Conservation (phyloP, 495 filamentous ascomycete species). For the Penicillium subrubescens region DNA sequence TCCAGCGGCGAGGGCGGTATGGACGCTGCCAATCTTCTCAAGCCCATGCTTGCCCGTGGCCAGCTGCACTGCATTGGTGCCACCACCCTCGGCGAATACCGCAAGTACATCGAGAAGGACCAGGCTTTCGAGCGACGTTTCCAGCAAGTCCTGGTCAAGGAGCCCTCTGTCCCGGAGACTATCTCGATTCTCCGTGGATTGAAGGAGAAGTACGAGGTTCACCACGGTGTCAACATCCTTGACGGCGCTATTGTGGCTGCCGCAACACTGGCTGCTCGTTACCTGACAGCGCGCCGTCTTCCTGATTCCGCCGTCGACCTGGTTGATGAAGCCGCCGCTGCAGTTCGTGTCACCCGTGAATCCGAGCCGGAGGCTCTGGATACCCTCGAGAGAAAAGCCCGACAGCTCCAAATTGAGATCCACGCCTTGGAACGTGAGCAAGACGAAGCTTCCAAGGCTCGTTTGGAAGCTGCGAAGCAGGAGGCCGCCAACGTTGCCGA, state of each 20-base stretch:
- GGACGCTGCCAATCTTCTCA: constrained; percentile 96
- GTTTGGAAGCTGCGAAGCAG: constrained; percentile 78
- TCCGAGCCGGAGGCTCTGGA: constrained; percentile 95
- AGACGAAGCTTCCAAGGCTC: constrained; percentile 84
- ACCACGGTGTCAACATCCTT: constrained; percentile 94
- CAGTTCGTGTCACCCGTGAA: constrained; percentile 90
- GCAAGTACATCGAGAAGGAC: constrained; percentile 99
- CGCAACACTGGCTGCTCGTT: constrained; percentile 85
- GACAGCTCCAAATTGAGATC: constrained; percentile 95
- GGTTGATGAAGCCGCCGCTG: constrained; percentile 93
- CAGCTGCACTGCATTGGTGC: constrained; percentile 98
- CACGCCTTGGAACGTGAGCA: constrained; percentile 92
- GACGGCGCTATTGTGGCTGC: constrained; percentile 91
- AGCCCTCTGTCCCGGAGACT: constrained; percentile 84
- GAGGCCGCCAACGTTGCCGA: constrained; percentile 91
- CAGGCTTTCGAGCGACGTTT: constrained; percentile 97
- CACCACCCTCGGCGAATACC: constrained; percentile 91
- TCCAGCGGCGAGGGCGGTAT: constrained; percentile 93
- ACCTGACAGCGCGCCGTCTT: constrained; percentile 84
- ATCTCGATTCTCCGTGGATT: constrained; percentile 95
- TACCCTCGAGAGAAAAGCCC: constrained; percentile 81
- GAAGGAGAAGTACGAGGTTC: constrained; percentile 96
- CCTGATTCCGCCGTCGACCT: constrained; percentile 97
- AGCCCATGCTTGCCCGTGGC: constrained; percentile 94
- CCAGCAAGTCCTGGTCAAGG: constrained; percentile 95